Base-by-base conservation (phyloP, 495 filamentous ascomycete genomes). In the Aspergillus kassunensis region DNA sequence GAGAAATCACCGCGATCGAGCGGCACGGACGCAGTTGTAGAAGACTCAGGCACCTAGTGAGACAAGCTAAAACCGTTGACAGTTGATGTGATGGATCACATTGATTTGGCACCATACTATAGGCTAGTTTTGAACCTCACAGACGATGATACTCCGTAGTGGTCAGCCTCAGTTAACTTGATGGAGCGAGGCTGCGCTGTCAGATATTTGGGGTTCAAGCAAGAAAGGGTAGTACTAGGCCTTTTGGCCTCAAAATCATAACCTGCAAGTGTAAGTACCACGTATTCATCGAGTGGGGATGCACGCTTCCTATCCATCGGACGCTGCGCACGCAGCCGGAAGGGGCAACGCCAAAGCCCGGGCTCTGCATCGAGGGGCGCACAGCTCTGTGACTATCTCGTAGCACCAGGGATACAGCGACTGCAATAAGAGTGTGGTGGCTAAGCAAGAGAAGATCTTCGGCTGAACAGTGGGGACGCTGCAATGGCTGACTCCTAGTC, bases 281-380 rank as follows among this genome's bases (percentile, higher is more conserved):
- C 40, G 37, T 55, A 49, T 46, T 34, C 13, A 25, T 25, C 9
- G 24, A 23, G 45, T 51, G 44, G 53, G 19, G 45, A 29, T 55
- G 39, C 44, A 54, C 44, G 33, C 36, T 34, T 58, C 24, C 43
- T 47, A 44, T 25, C 13, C 23, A 29, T 44, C 29, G 44, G 45
- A 56, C 25, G 44, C 46, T 49, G 49, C 37, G 59, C 61, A 67
- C 48, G 62, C 48, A 19, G 57, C 64, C 61, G 42, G 49, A 59
- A 64, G 53, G 51, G 62, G 62, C 35, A 67, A 66, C 43, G 52
- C 47, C 49, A 57, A 42, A 41, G 39, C 39, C 37, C 33, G 54
- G 30, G n/a, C n/a, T 49, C 39, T 44, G 33, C 45, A 12, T 37
- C 31, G 24, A 44, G 13, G 24, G 15, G 42, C 42, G 20, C 42